Evolutionary conservation across 2,329 filamentous ascomycete species (phyloP).

Genomic region (Aspergillus sp.): DNA sequence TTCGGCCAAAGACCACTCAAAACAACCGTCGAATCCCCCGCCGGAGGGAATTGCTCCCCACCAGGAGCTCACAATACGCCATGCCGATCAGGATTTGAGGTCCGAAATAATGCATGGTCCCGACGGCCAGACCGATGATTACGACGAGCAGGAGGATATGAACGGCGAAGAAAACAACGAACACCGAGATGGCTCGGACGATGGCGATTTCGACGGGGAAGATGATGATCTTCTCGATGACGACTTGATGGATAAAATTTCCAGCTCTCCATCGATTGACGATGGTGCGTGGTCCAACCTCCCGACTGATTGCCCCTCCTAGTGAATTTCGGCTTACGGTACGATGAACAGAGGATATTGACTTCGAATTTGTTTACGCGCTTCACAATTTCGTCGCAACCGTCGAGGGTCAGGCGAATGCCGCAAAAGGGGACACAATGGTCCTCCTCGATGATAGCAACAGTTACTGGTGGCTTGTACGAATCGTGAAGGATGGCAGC

Average conservation of each 20-base stretch:
- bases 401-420: slow-evolving; percentile 96
- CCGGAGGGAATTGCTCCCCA: slow-evolving; percentile 60
- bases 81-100: slow-evolving; percentile 65
- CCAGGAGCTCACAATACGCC: slow-evolving; percentile 74
- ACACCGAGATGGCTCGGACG: slow-evolving; percentile 25
- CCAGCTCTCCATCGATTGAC: slow-evolving; percentile 96
- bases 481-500: slow-evolving; percentile 94
- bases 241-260: slow-evolving; percentile 98
- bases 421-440: slow-evolving; percentile 98
- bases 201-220: slow-evolving; percentile 52
- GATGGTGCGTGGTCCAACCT: slow-evolving; percentile 71
- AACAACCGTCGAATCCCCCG: slow-evolving; percentile 43
- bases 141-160: slow-evolving; percentile 23
- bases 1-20: slow-evolving; percentile 72
- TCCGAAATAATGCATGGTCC: slow-evolving; percentile 62
- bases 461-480: slow-evolving; percentile 98
- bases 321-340: slow-evolving; percentile 1
- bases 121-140: slow-evolving; percentile 42
- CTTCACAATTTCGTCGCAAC: slow-evolving; percentile 96
- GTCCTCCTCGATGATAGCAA: slow-evolving; percentile 96
- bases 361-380: slow-evolving; percentile 99
- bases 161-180: slow-evolving; percentile 15
- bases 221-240: slow-evolving; percentile 70
- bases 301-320: neutral
- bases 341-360: slow-evolving; percentile 90